A percentile compares a stretch with the other conserved stretches of the same genome.
phyloP scores from a whole-genome alignment of 805 yeast genomes.

The Ascoidea tarda region DNA sequence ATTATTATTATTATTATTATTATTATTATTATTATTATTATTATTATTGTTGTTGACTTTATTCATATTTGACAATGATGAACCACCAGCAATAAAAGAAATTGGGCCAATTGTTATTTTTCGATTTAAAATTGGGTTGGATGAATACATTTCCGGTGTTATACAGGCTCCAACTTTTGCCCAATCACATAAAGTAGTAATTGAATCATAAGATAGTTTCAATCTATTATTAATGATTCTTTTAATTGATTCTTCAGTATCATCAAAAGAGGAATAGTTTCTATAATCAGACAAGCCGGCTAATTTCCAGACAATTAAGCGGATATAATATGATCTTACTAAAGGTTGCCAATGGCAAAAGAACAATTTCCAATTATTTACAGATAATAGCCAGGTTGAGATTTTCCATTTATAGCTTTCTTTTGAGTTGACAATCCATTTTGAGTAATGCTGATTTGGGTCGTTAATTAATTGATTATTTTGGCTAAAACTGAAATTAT shows the following conservation, averaged over 20 bases:
- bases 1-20: slow-evolving; percentile 11
- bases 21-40: background rate
- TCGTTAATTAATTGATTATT: too few relatives aligned
- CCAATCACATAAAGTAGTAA: background rate
- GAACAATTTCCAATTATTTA: slow-evolving; percentile 35
- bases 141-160: background rate
- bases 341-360: slow-evolving; percentile 75
- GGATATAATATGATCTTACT: slow-evolving; percentile 52
- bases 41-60: background rate
- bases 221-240: slow-evolving; percentile 19
- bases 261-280: slow-evolving; percentile 10
- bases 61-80: background rate
- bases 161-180: background rate
- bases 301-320: slow-evolving; percentile 58
- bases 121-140: background rate
- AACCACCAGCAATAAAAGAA: too few relatives aligned
- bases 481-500: background rate
- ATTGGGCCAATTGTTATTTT: background rate
- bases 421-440: slow-evolving; percentile 26
- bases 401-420: slow-evolving; percentile 34
- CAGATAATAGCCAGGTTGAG: slow-evolving; percentile 38
- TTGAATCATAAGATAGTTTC: slow-evolving; percentile 12
- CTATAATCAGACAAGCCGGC: slow-evolving; percentile 18
- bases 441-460: background rate
- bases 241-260: slow-evolving; percentile 3